Percentiles rank a stretch among this genome's conserved stretches.
These are phyloP conservation scores for Blumeria hordei DNA, from an alignment of 2,329 filamentous ascomycete genomes.

Conservation along the genomic window DNA sequence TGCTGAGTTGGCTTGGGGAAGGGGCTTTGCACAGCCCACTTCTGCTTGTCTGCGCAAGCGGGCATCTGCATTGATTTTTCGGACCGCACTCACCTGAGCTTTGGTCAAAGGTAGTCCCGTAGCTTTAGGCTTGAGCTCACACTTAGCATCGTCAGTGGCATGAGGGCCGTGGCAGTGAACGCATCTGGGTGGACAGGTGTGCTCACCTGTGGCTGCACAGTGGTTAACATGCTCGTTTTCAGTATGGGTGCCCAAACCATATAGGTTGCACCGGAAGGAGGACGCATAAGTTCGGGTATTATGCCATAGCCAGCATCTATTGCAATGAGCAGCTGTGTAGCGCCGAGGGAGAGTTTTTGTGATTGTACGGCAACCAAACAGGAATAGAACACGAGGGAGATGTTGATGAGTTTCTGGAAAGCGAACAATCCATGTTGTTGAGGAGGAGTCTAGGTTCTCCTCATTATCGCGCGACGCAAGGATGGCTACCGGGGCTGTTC, in stretches of 20 bases:
- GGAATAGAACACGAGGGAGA: not conserved
- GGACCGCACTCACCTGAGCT: not conserved
- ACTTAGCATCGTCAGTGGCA: not conserved
- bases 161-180: not conserved
- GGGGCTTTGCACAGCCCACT: not conserved
- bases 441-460: not conserved
- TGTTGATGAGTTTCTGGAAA: not conserved
- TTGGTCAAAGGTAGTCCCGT: not conserved
- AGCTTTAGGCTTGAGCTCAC: not conserved
- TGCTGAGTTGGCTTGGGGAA: not conserved
- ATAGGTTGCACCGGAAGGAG: not conserved
- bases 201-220: not conserved
- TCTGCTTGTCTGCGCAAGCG: not conserved
- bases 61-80: not conserved
- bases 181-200: not conserved
- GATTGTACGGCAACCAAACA: not conserved
- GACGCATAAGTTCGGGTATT: not conserved
- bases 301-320: not conserved
- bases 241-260: not conserved
- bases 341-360: not conserved
- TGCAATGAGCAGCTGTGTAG: not conserved
- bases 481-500: not conserved
- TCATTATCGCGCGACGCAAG: not conserved
- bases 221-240: not conserved
- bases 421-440: not conserved